Base-by-base conservation (phyloP, 495 filamentous ascomycete species). In the Tuber umbilicatum region DNA sequence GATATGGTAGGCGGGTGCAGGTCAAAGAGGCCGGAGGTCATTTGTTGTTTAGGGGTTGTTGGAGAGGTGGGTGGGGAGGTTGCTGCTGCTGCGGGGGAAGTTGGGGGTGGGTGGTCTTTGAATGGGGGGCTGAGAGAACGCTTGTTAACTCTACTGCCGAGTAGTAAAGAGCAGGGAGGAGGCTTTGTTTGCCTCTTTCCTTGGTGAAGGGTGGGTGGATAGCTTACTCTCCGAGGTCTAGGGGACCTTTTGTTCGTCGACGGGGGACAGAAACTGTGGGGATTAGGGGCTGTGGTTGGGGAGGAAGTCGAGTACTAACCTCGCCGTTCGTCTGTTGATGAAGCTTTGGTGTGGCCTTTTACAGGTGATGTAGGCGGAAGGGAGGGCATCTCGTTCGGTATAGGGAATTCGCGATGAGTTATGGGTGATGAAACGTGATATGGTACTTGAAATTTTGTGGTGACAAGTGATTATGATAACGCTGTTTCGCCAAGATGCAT, bases 201-300 rank as follows among this genome's bases (percentile, higher is more conserved):
- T 43, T 60, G 35, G 35, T 41, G 4, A 17, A 23, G 23, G 50
- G 70, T 31, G 16, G 39, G 17, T 2, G 69, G 41, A 74, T 70
- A 42, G 82, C 85, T 81, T 83, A 89, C 88, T 88, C 87, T 76
- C 83, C 84, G 45, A 83, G 82, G 70, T 89, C 88, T 1, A 90
- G 83, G 0, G 88, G 88, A 1, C 88, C 88, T 74, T 87, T 87
- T 14, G 88, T 90, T 21, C 87, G 74, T 23, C 83, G 80, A 40
- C 83, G 82, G 42, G 83, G 83, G 23, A 78, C 50, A 40, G 81
- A 75, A 42, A 83, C 83, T 72, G 35, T 2, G 74, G 73, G 64
- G 77, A 73, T 35, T 67, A 55, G 38, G 50, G 68, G 70, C 75
- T 64, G n/a, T 71, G 50, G 31, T 47, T 72, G 35, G 73, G 27